Evolutionary conservation across 768 basidiomycete species (phyloP), one percentile per base, ranked within the genome.

Genomic region (Auriscalpium microsporum): DNA sequence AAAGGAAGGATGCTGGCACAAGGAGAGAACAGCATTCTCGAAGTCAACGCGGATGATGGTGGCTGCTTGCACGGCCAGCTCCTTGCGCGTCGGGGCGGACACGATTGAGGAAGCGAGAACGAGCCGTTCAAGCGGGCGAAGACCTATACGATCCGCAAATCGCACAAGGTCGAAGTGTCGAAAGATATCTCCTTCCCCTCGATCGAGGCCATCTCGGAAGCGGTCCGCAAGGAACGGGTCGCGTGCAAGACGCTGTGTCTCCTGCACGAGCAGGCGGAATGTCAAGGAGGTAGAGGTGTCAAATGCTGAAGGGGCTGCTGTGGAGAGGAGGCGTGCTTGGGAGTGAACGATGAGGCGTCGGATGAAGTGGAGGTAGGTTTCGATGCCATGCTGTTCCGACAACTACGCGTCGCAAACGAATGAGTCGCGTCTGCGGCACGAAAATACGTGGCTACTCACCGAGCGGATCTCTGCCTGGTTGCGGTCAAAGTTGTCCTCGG

Each of bases 351-450:
- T 90, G 71, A 96, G 87, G 59, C 95, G 87, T 58, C 94, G 90
- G 62, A 99, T 90, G 76, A 96, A 96, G 72, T 99, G 94, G 60
- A 93, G 81, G 73, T 97, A 96, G 56, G 94, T 96, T 72, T 96
- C 94, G 64, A 93, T 80, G 56, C 94, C 94, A 79, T 98, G 93
- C 67, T 94, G 90, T 69, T 97, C 94, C 60, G 92, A 90, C 65
- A 98, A 83, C 95, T 98, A 72, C 48, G 63, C 49, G 66, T 49
- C 56, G 50, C 58, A 50, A 54, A 42, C 46, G 53, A 35, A 45
- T 21, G 36, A 23, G 44, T 57, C 52, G 58, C 36, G 53, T 58
- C 54, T 45, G 48, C 57, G 58, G 62, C 62, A 45, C 11, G 57
- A 21, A 50, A 53, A 42, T 56, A 56, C 54, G 16, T 4, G n/a